phyloP scores from a whole-genome alignment of 768 basidiomycete genomes.

The Leccinum aurantiacum region DNA sequence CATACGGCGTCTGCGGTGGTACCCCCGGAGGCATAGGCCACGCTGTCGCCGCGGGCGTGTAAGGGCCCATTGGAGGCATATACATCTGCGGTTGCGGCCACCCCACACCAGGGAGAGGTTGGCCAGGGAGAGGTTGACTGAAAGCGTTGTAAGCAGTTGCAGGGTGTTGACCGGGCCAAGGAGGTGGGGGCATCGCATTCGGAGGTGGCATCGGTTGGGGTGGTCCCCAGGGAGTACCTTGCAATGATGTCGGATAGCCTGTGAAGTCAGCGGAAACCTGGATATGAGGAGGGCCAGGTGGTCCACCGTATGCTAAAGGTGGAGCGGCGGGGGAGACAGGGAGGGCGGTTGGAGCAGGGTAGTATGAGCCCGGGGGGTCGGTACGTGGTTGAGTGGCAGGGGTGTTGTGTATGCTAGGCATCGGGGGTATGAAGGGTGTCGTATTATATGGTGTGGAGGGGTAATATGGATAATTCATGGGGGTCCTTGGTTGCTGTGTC shows the following conservation, averaged over 20 bases:
- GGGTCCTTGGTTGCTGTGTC: slow-evolving; percentile 34
- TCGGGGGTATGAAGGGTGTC: slow-evolving; percentile 40
- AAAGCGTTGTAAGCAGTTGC: slow-evolving; percentile 30
- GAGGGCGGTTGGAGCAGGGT: slow-evolving; percentile 31
- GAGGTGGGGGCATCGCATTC: slow-evolving; percentile 20
- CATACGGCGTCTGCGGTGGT: slow-evolving; percentile 21
- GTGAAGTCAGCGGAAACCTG: slow-evolving; percentile 33
- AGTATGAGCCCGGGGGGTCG: slow-evolving; percentile 34
- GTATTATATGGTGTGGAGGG: slow-evolving; percentile 38
- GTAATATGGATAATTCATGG: slow-evolving; percentile 40
- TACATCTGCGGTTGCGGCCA: slow-evolving; percentile 19
- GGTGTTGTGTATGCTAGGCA: slow-evolving; percentile 28
- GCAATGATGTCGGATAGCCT: slow-evolving; percentile 29
- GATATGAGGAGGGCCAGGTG: slow-evolving; percentile 5
- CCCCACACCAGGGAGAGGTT: slow-evolving; percentile 30
- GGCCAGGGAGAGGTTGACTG: slow-evolving; percentile 34
- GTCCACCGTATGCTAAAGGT: slow-evolving; percentile 8
- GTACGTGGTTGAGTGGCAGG: slow-evolving; percentile 22
- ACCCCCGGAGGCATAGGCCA: slow-evolving; percentile 30
- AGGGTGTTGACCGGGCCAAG: slow-evolving; percentile 21
- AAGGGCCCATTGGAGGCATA: slow-evolving; percentile 16
- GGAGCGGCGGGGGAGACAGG: slow-evolving; percentile 23
- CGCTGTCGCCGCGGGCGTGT: slow-evolving; percentile 27
- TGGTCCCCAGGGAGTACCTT: slow-evolving; percentile 28
- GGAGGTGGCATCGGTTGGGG: slow-evolving; percentile 24